Base-by-base conservation (phyloP, 2,329 filamentous ascomycete species). In the Phialophora macrospora region DNA sequence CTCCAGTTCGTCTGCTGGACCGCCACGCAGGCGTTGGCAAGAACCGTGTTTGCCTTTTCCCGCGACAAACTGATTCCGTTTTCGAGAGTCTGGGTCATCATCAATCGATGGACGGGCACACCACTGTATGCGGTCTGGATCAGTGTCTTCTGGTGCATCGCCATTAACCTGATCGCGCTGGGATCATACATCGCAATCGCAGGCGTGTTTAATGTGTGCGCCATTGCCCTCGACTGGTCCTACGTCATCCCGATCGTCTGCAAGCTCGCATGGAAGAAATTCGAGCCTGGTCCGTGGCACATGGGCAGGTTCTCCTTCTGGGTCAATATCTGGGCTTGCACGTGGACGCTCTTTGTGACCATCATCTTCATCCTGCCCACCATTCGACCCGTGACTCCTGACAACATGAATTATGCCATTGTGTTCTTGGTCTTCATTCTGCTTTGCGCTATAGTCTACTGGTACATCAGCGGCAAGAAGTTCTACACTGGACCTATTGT, bases 1-100 rank as follows among this genome's bases (percentile, higher is more conserved):
- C 80, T 86, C 75, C 84, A 86, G 73, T 85, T 85, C 71, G 82
- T 85, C 63, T 84, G 82, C 77, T 85, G 85, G 74, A 84, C 84
- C 8, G 84, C 84, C 58, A 83, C 84, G 61, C 83, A 85, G 73
- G 79, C 84, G 14, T 79, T 83, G 34, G 82, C 78, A 5, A 81
- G 84, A 41, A 85, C 83, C 14, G 78, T 85, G 71, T 86, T 84
- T 75, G 83, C 84, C 64, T 85, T 84, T 71, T 81, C 83, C 5
- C 83, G 84, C 65, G 84, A 85, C 71, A 75, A 80, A 58, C 77
- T 84, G 72, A 71, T 85, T 20, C 83, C 83, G 14, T 76, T 80
- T 51, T 81, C 80, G 9, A 68, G 70, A 38, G 65, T 84, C 54
- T 85, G 83, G 83, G 81, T 80, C 74, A 82, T 79, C 73, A 78